These are phyloP conservation scores for Kondoa malvinella DNA, from an alignment of 768 basidiomycete species.

Conservation along the genomic window DNA sequence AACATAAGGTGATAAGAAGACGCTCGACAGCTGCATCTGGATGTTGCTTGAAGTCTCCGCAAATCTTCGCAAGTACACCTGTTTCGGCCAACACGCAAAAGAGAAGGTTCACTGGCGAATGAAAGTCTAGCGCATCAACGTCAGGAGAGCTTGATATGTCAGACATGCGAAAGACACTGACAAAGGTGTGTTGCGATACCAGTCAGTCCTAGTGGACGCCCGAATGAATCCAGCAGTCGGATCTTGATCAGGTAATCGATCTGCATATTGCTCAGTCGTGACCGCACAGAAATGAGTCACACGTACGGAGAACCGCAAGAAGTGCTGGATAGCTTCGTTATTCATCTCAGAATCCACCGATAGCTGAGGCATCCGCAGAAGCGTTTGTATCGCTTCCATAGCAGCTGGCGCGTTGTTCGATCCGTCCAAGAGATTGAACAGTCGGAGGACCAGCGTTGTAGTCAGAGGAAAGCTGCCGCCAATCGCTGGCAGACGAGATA, in stretches of 20 bases:
- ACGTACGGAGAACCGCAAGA: conserved; percentile 42
- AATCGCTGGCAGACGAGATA: conserved; percentile 48
- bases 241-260: background rate
- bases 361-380: conserved; percentile 46
- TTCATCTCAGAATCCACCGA: conserved; percentile 44
- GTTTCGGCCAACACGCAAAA: no score
- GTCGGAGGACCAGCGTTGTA: conserved; percentile 46
- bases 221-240: background rate
- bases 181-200: background rate
- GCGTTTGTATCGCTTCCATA: conserved; percentile 39
- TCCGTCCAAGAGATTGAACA: conserved; percentile 50
- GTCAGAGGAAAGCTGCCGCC: conserved; percentile 51
- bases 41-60: no score
- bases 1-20: no score
- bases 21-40: no score
- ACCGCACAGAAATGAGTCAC: background rate
- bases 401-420: conserved; percentile 41
- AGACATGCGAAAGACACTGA: conserved; percentile 25
- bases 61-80: no score
- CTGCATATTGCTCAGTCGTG: background rate
- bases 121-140: no score
- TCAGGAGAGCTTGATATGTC: conserved; percentile 50
- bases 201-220: background rate
- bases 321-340: conserved; percentile 45
- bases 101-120: no score